phyloP scores from a whole-genome alignment of 192 early-diverging fungal species.

The Gonapodya sp. region DNA sequence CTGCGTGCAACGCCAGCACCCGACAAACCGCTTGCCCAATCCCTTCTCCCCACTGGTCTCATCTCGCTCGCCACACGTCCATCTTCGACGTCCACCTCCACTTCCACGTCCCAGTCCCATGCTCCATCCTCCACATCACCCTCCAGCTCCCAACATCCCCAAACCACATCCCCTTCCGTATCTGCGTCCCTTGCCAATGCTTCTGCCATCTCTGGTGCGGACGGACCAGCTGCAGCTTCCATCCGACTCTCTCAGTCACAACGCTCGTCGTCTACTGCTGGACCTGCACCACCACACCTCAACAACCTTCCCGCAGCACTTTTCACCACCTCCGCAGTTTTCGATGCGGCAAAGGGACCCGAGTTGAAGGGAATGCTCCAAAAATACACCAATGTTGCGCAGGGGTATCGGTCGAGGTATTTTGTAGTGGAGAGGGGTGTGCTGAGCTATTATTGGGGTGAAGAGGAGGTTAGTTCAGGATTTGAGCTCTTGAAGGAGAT shows the following conservation, averaged over 20 bases:
- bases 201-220: too few species aligned
- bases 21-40: not conserved
- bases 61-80: not conserved
- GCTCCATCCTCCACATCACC: not conserved
- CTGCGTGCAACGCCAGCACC: too few species aligned
- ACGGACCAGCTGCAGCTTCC: too few species aligned
- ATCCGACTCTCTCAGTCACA: too few species aligned
- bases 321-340: not conserved
- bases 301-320: not conserved
- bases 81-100: not conserved
- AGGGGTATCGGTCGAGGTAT: slow-evolving; percentile 69
- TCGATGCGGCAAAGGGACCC: slow-evolving; percentile 37
- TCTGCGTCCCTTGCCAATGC: too few species aligned
- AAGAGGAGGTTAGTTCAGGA: not conserved
- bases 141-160: not conserved
- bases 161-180: too few species aligned
- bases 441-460: not conserved
- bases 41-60: not conserved
- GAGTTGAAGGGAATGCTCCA: slow-evolving; percentile 49
- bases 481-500: not conserved
- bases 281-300: too few species aligned
- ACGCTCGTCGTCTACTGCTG: too few species aligned
- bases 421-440: slow-evolving; percentile 67
- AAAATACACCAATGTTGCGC: slow-evolving; percentile 83
- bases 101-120: not conserved